These are phyloP conservation scores for Xylaria flabelliformis DNA, from an alignment of 495 filamentous ascomycete genomes.

Conservation along the genomic window DNA sequence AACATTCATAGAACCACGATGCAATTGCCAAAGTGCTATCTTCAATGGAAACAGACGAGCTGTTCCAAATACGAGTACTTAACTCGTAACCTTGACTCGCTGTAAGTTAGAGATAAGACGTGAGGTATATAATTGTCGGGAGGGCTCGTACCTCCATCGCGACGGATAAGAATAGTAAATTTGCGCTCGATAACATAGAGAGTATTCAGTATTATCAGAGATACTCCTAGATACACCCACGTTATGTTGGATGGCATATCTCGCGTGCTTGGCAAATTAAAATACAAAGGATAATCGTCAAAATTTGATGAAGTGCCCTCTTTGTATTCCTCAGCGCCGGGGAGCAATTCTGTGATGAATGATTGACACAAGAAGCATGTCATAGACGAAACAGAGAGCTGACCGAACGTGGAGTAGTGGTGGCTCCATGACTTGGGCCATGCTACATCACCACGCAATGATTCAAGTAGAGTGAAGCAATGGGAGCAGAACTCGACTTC, in stretches of 20 bases:
- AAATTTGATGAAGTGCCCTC: background rate
- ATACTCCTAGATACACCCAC: background rate
- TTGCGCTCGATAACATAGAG: background rate
- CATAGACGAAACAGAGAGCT: background rate
- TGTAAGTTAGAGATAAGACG: background rate
- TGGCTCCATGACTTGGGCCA: background rate
- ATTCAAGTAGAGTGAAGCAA: background rate
- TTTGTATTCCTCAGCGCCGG: background rate
- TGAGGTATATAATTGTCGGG: background rate
- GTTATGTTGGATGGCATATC: background rate
- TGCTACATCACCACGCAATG: background rate
- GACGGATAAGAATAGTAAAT: background rate
- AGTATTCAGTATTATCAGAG: background rate
- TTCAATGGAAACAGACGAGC: background rate
- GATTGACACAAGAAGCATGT: background rate
- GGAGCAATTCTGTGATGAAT: background rate
- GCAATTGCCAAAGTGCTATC: background rate
- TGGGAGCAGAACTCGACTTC: slow-evolving; percentile 2
- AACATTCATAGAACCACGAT: background rate
- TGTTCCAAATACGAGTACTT: background rate
- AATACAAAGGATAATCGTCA: background rate
- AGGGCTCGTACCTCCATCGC: background rate
- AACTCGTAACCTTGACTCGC: background rate
- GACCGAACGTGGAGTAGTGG: background rate
- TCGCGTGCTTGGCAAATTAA: background rate